Conservation (phyloP, 1,284 basidiomycete genomes). For the Malassezia brasiliensis region DNA sequence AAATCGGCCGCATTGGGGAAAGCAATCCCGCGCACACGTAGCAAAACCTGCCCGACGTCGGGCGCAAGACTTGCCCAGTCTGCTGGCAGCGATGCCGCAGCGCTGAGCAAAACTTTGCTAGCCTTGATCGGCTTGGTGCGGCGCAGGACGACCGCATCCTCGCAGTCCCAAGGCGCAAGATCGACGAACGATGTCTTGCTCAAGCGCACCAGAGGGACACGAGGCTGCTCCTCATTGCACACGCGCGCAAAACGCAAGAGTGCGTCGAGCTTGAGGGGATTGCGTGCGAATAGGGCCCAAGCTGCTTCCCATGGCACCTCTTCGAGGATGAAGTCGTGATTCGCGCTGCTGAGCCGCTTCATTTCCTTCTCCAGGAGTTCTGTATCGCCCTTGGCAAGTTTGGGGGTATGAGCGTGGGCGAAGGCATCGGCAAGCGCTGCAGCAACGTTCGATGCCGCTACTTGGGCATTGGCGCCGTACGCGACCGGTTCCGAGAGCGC, state of each 20-base stretch:
- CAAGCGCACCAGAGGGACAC: constrained; percentile 12
- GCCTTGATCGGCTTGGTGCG: constrained; percentile 18
- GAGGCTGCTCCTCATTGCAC: background rate
- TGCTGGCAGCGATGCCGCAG: constrained; percentile 8
- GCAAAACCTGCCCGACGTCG: constrained; percentile 8
- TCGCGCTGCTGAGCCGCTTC: background rate
- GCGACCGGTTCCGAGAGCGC: background rate
- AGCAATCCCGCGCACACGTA: constrained; percentile 18
- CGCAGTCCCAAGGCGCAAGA: background rate
- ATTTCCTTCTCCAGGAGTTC: background rate
- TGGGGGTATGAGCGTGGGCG: background rate
- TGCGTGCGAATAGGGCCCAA: background rate
- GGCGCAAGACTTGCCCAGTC: background rate
- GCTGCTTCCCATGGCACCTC: background rate
- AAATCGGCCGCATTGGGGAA: constrained; percentile 16
- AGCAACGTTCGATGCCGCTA: background rate
- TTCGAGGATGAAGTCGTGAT: background rate
- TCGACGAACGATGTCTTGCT: constrained; percentile 8
- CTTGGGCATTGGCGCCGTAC: background rate
- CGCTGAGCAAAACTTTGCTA: constrained; percentile 14
- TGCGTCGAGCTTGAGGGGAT: constrained; percentile 17
- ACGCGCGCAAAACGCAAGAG: background rate
- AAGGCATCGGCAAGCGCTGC: background rate
- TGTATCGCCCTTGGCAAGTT: background rate
- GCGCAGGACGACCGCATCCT: constrained; percentile 7